Evolutionary conservation across 306 rosid genomes (phyloP).

Genomic region (Castanea mollissima): DNA sequence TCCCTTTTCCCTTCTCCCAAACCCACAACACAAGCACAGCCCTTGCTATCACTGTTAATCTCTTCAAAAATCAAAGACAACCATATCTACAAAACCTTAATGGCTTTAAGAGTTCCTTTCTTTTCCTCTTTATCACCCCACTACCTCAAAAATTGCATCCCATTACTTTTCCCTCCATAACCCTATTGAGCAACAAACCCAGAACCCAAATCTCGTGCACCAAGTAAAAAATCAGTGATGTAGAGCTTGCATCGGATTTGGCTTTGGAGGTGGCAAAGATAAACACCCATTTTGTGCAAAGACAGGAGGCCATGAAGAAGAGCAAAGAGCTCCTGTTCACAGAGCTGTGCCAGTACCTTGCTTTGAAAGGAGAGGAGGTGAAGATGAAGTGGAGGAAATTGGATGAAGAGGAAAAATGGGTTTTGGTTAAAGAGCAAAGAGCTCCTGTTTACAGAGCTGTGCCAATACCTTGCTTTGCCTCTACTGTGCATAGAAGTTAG

Average conservation of each 20-base stretch:
- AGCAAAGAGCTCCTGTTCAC: conserved; percentile 63
- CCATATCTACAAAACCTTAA: neutral
- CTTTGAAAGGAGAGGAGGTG: conserved; percentile 46
- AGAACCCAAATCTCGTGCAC: conserved; percentile 38
- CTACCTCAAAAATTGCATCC: conserved; percentile 16
- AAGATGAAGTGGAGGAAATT: conserved; percentile 48
- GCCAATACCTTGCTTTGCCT: too few species aligned
- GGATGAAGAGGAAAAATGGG: conserved; percentile 26
- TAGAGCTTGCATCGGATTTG: conserved; percentile 55
- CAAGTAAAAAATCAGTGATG: conserved; percentile 33
- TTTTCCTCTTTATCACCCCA: conserved; percentile 2
- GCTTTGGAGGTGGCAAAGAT: conserved; percentile 44
- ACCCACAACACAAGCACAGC: too few species aligned
- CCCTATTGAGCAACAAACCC: conserved; percentile 16
- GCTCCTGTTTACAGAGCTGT: too few species aligned
- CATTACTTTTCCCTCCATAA: neutral
- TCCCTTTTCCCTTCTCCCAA: too few species aligned
- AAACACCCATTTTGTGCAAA: conserved; percentile 36
- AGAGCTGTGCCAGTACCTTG: conserved; percentile 49
- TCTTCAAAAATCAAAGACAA: neutral
- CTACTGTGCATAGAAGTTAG: too few species aligned
- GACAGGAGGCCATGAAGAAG: conserved; percentile 67
- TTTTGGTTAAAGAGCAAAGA: conserved; percentile 28
- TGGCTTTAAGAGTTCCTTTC: conserved; percentile 42
- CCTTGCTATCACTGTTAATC: neutral